These are phyloP conservation scores for Hypomontagnella submonticulosa DNA, from an alignment of 495 filamentous ascomycete species.

Conservation along the genomic window DNA sequence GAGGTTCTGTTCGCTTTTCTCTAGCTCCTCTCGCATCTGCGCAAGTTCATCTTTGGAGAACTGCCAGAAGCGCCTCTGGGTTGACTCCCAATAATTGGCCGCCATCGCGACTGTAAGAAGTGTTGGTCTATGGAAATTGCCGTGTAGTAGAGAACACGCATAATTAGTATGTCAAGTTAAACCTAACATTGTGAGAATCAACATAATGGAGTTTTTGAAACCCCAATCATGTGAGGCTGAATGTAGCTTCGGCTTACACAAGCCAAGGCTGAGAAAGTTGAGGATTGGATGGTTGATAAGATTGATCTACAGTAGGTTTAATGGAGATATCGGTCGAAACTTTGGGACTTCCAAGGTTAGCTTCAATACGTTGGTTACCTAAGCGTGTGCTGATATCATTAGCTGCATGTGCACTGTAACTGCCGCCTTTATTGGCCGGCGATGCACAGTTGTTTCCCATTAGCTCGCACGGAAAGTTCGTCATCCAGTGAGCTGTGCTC, in stretches of 20 bases:
- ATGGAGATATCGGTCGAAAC: slow-evolving; percentile 32
- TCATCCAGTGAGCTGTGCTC: slow-evolving; percentile 33
- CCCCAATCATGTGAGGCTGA: slow-evolving; percentile 36
- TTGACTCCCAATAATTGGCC: slow-evolving; percentile 96
- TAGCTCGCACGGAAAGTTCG: slow-evolving; percentile 27
- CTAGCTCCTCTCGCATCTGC: slow-evolving; percentile 75
- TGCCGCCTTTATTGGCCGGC: slow-evolving; percentile 4
- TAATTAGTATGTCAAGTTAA: slow-evolving; percentile 20
- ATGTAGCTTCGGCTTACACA: slow-evolving; percentile 15
- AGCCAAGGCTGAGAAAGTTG: slow-evolving; percentile 32
- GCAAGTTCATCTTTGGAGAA: slow-evolving; percentile 83
- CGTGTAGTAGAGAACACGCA: slow-evolving; percentile 1
- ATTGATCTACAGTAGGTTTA: slow-evolving; percentile 17
- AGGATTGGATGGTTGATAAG: slow-evolving; percentile 7
- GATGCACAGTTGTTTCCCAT: not conserved
- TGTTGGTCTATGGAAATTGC: slow-evolving; percentile 13
- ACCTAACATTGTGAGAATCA: slow-evolving; percentile 3
- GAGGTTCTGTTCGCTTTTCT: slow-evolving; percentile 74
- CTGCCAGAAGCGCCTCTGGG: slow-evolving; percentile 88
- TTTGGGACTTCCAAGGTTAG: slow-evolving; percentile 13
- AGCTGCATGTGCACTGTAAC: slow-evolving; percentile 20
- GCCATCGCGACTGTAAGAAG: slow-evolving; percentile 69
- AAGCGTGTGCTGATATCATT: slow-evolving; percentile 8
- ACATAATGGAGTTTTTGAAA: slow-evolving; percentile 22
- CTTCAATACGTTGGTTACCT: not conserved